Percentiles rank a stretch among this genome's conserved stretches.
Evolutionary conservation across 371 early-diverging fungal genomes (phyloP).

Genomic region (Mucor irregularis): DNA sequence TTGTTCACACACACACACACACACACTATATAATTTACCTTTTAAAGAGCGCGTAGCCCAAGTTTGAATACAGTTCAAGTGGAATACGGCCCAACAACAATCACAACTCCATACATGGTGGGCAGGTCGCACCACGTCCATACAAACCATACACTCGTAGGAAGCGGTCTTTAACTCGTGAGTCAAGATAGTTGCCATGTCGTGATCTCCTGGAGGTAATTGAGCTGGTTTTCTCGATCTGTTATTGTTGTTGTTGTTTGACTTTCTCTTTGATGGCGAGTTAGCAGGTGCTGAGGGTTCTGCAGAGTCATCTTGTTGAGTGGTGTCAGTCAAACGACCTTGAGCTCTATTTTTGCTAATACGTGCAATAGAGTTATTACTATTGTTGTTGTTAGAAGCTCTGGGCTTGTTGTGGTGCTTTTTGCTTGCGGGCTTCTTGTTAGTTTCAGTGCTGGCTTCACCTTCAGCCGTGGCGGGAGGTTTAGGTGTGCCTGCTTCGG

Average conservation of each 20-base stretch:
- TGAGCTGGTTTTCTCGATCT: constrained; percentile 7
- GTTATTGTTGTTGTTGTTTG: constrained; percentile 5
- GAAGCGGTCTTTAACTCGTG: constrained; percentile 63
- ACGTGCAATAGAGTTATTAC: neutral
- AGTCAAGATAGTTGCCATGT: constrained; percentile 62
- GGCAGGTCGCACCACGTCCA: constrained; percentile 72
- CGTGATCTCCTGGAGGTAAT: constrained; percentile 35
- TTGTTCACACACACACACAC: neutral
- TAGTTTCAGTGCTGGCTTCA: neutral
- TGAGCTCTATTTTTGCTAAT: constrained; percentile 39
- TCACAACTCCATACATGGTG: constrained; percentile 84
- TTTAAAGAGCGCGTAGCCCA: constrained; percentile 72
- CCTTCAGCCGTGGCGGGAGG: neutral
- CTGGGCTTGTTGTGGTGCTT: constrained; percentile 1
- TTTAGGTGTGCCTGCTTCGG: constrained; percentile 9
- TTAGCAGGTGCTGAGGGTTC: neutral
- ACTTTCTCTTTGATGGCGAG: neutral
- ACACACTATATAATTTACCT: constrained; percentile 50
- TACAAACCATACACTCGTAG: constrained; percentile 96
- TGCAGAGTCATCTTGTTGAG: neutral
- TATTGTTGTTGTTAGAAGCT: neutral
- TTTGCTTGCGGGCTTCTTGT: neutral
- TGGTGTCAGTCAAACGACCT: constrained; percentile 31
- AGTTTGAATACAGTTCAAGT: constrained; percentile 74
- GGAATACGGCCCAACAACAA: constrained; percentile 89